A percentile compares a stretch with the other conserved stretches of the same genome.
Evolutionary conservation across 2,329 filamentous ascomycete species (phyloP).

Genomic region (Fusarium incarnatum): DNA sequence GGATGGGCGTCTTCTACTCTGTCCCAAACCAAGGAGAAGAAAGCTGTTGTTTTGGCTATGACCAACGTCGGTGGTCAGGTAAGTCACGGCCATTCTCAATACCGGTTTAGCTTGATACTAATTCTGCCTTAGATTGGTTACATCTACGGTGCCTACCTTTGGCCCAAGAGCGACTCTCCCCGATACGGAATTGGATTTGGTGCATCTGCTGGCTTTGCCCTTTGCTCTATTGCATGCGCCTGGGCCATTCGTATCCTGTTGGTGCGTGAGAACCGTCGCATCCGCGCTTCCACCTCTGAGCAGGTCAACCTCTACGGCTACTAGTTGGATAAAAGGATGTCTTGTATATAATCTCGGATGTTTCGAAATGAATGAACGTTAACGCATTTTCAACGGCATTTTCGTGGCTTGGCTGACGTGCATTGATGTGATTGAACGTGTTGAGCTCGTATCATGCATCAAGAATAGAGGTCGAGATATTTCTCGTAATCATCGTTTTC

Average conservation of each 20-base stretch:
- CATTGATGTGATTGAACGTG: neutral
- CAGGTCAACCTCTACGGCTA: conserved; percentile 55
- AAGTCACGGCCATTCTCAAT: neutral
- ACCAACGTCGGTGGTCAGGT: conserved; percentile 59
- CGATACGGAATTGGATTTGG: conserved; percentile 59
- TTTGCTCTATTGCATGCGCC: conserved; percentile 53
- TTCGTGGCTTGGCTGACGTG: neutral
- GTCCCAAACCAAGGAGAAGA: conserved; percentile 62
- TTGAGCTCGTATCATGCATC: neutral
- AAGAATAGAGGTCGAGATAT: neutral
- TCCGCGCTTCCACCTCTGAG: conserved; percentile 50
- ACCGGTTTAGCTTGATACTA: neutral
- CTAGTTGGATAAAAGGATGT: conserved; percentile 23
- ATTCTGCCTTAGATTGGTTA: conserved; percentile 52
- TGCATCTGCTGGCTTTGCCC: conserved; percentile 58
- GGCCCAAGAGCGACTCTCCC: conserved; percentile 58
- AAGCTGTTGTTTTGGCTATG: conserved; percentile 60
- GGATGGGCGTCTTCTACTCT: conserved; percentile 59
- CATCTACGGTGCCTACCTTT: conserved; percentile 64
- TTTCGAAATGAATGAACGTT: neutral
- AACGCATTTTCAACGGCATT: too few relatives aligned
- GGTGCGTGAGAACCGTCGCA: conserved; percentile 56
- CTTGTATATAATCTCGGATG: neutral
- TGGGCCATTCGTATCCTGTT: conserved; percentile 58
- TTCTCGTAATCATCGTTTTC: neutral